These are phyloP conservation scores for Zea luxurians DNA, from an alignment of 176 grass and related monocot species.

Conservation along the genomic window DNA sequence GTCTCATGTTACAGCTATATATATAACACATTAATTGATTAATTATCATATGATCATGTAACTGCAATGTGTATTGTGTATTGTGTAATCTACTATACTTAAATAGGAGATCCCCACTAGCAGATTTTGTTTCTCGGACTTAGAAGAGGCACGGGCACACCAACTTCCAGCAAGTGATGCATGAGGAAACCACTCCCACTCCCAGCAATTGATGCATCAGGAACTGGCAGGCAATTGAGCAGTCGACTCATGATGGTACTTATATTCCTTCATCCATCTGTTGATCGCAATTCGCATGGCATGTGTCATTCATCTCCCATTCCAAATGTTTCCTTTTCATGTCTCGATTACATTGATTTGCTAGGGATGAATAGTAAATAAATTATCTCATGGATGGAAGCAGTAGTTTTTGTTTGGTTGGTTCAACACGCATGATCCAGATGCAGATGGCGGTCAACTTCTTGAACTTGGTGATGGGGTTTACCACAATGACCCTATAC, in stretches of 20 bases:
- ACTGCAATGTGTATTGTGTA: not conserved
- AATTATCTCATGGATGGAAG: not conserved
- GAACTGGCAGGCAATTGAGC: not conserved
- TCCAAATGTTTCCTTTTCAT: not conserved
- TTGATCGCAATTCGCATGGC: not conserved
- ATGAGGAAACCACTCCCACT: too few relatives aligned
- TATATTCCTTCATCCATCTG: too few relatives aligned
- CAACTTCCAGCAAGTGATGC: too few relatives aligned
- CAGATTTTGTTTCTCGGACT: not conserved
- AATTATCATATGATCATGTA: not conserved
- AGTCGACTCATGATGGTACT: too few relatives aligned
- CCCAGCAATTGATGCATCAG: too few relatives aligned
- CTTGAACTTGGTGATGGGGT: constrained; percentile 94
- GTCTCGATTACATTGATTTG: not conserved
- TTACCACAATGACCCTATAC: constrained; percentile 73
- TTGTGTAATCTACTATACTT: not conserved
- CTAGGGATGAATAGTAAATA: not conserved
- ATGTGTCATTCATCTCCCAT: not conserved
- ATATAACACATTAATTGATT: not conserved
- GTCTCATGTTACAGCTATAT: not conserved
- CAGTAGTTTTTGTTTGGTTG: not conserved
- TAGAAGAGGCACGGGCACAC: not conserved
- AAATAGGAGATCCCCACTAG: not conserved
- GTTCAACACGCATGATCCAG: constrained; percentile 29
- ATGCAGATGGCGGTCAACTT: constrained; percentile 99